Conservation (phyloP, 1,284 basidiomycete species). For the Ceratobasidium sp. region DNA sequence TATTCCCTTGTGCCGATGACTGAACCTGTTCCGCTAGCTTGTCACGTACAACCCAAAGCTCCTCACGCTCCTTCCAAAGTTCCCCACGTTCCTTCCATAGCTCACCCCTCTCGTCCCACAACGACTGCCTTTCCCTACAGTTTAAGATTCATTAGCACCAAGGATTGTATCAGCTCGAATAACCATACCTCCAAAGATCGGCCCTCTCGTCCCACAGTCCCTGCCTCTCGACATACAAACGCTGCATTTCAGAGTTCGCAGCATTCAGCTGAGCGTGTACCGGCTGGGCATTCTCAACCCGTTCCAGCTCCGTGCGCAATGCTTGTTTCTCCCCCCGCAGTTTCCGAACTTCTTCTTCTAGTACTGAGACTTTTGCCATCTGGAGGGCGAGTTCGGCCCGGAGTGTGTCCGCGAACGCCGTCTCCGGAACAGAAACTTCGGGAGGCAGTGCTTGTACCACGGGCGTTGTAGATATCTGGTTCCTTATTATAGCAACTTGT, state of each 20-base stretch:
- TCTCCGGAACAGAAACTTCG: neutral
- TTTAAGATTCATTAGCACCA: neutral
- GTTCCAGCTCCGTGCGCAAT: slow-evolving; percentile 19
- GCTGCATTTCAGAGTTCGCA: slow-evolving; percentile 15
- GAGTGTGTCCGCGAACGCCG: slow-evolving; percentile 15
- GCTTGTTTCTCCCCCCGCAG: slow-evolving; percentile 17
- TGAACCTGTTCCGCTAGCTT: neutral
- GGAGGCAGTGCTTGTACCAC: neutral
- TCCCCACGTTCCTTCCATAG: slow-evolving; percentile 24
- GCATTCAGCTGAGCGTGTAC: neutral
- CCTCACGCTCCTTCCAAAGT: slow-evolving; percentile 20
- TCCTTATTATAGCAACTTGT: neutral
- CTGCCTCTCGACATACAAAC: slow-evolving; percentile 27
- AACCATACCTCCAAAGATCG: slow-evolving; percentile 21
- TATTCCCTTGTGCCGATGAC: neutral
- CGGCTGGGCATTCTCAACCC: neutral
- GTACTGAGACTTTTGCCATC: slow-evolving; percentile 30
- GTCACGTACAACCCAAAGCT: slow-evolving; percentile 17
- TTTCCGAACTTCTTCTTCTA: slow-evolving; percentile 30
- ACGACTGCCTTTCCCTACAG: slow-evolving; percentile 10
- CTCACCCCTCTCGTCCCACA: slow-evolving; percentile 26
- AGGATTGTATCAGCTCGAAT: neutral
- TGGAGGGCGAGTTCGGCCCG: slow-evolving; percentile 33
- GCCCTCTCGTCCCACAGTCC: slow-evolving; percentile 38
- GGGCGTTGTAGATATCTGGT: neutral